Evolutionary conservation across 768 basidiomycete genomes (phyloP), one percentile per base, ranked within the genome.

Genomic region (Agaricus blazei): DNA sequence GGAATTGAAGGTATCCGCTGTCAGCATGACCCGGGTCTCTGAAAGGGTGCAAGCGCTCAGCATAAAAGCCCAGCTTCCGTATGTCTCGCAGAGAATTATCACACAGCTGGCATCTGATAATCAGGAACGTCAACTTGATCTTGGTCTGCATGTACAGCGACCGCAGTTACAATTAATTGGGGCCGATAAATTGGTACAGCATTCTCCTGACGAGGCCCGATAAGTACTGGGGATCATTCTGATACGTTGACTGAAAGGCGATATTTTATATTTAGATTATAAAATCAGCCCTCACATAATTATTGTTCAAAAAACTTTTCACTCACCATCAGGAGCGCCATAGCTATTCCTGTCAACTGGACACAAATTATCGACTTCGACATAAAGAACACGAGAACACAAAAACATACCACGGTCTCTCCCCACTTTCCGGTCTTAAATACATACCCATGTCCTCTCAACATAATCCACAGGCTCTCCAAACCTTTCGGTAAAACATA

Each of bases 151-250:
- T 34, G 34, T 11, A 34, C 19, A 19, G 19, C 19, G 19, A 19
- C 19, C 19, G 19, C 19, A 19, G 19, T 34, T 34, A 34, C 34
- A 34, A 14, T 67, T 60, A 93, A 68, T 93, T 93, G 1, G 92
- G 89, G 2, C 93, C 93, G 64, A 95, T 83, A 58, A 94, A 90
- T 64, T 95, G 92, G 66, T 93, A 95, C 63, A 94, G 59, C 59
- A 94, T 82, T 55, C 86, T 76, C 58, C 91, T 75, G 4, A 94
- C 90, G 14, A 94, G 73, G 1, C 90, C 87, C 0, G 87, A 90
- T 15, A 95, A 75, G 65, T 91, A 85, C 44, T 92, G 83, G 0
- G 91, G 91, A 60, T 92, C 86, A 65, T 78, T 79, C 61, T 93
- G 90, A 62, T 93, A 94, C n/a, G 83, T 87, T 62, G 79, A 84